A percentile compares a stretch with the other conserved stretches of the same genome.
Evolutionary conservation across 495 filamentous ascomycete genomes (phyloP).

Genomic region (Oleoguttula mirabilis): DNA sequence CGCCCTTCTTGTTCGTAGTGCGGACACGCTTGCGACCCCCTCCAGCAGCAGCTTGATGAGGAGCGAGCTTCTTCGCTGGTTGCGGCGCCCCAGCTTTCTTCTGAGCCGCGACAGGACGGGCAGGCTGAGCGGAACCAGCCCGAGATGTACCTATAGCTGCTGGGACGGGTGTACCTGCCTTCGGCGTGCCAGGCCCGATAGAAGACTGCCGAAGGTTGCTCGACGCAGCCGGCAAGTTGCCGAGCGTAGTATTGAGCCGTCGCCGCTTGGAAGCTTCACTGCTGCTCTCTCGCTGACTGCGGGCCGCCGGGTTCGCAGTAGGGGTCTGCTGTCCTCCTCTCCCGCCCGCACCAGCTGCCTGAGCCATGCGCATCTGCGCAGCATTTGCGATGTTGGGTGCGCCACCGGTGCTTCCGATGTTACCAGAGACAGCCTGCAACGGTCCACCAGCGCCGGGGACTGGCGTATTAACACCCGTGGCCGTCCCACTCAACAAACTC

Average conservation of each 20-base stretch:
- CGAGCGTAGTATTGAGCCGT: slow-evolving; percentile 52
- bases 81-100: slow-evolving; percentile 38
- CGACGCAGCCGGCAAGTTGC: slow-evolving; percentile 53
- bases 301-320: slow-evolving; percentile 49
- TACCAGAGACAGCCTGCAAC: slow-evolving; percentile 13
- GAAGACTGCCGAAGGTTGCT: slow-evolving; percentile 73
- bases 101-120: slow-evolving; percentile 40
- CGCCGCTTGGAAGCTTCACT: slow-evolving; percentile 62
- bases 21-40: slow-evolving; percentile 42
- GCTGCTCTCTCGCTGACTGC: slow-evolving; percentile 58
- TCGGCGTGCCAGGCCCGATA: slow-evolving; percentile 76
- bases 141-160: slow-evolving; percentile 52
- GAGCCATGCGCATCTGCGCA: slow-evolving; percentile 29
- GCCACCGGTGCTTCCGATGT: slow-evolving; percentile 17
- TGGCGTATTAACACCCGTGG: slow-evolving; percentile 37
- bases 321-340: slow-evolving; percentile 25
- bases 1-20: not conserved
- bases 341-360: slow-evolving; percentile 13
- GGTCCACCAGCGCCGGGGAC: slow-evolving; percentile 2
- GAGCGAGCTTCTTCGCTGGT: slow-evolving; percentile 25
- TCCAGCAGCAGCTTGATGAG: slow-evolving; percentile 44
- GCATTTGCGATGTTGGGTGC: slow-evolving; percentile 26
- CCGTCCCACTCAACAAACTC: slow-evolving; percentile 12
- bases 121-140: slow-evolving; percentile 55
- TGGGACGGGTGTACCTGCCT: slow-evolving; percentile 57